Evolutionary conservation across 768 basidiomycete species (phyloP).

Genomic region (Cystofilobasidium macerans): DNA sequence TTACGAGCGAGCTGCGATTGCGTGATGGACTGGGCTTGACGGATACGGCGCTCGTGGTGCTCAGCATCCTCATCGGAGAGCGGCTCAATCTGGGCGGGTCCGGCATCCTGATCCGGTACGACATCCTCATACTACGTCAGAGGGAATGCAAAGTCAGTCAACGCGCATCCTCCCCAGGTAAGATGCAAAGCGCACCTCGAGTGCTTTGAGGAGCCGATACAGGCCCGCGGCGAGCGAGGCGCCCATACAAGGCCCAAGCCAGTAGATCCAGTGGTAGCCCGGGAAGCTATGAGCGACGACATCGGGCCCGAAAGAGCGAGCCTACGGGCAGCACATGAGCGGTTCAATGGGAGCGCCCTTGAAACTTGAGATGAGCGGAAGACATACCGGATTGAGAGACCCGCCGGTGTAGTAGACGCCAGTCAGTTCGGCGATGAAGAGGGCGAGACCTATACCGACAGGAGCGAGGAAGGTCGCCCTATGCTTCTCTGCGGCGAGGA

Average conservation of each 20-base stretch:
- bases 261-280: slow-evolving; percentile 22
- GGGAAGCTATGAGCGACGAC: slow-evolving; percentile 3
- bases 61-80: neutral
- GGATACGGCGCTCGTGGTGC: neutral
- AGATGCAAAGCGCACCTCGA: neutral
- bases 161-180: no score
- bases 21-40: neutral
- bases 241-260: slow-evolving; percentile 12
- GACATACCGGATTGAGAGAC: slow-evolving; percentile 20
- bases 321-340: no score
- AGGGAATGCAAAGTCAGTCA: no score
- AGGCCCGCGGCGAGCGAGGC: slow-evolving; percentile 3
- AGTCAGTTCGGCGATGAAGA: slow-evolving; percentile 31
- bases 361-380: no score
- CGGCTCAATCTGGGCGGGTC: neutral
- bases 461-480: slow-evolving; percentile 42
- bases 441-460: slow-evolving; percentile 40
- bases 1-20: neutral
- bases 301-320: slow-evolving; percentile 12
- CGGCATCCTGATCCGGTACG: slow-evolving; percentile 6
- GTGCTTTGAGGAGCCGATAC: slow-evolving; percentile 6
- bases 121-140: slow-evolving; percentile 6
- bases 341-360: no score
- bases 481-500: slow-evolving; percentile 31
- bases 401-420: slow-evolving; percentile 22